These are phyloP conservation scores for Botryobasidium botryosum DNA, from an alignment of 768 basidiomycete species.

Conservation along the genomic window DNA sequence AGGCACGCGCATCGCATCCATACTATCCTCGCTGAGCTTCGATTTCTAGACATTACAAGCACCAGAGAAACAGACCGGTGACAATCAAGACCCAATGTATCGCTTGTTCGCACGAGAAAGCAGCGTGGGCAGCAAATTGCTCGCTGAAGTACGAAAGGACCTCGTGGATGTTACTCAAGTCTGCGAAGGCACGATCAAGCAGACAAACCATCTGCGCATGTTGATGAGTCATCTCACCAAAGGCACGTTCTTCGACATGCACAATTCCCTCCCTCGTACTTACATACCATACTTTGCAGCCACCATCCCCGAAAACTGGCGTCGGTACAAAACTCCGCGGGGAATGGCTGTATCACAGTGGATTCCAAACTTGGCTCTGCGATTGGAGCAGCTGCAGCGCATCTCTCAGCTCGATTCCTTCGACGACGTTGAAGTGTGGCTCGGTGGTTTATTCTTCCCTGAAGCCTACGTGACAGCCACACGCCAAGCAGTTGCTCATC, in stretches of 20 bases:
- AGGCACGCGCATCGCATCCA: conserved; percentile 14
- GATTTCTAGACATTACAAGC: conserved; percentile 41
- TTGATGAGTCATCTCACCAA: conserved; percentile 82
- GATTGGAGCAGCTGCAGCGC: conserved; percentile 65
- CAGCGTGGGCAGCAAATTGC: conserved; percentile 57
- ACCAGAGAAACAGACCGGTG: conserved; percentile 44
- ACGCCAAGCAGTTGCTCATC: conserved; percentile 86
- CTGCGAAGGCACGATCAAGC: conserved; percentile 75
- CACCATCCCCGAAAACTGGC: conserved; percentile 78
- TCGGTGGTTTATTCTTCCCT: conserved; percentile 91
- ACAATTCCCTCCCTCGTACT: background rate
- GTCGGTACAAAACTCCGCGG: conserved; percentile 72
- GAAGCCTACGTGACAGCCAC: conserved; percentile 94
- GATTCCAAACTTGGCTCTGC: conserved; percentile 65
- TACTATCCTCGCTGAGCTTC: background rate
- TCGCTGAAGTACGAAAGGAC: conserved; percentile 67
- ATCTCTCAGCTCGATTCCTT: conserved; percentile 49
- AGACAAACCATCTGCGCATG: conserved; percentile 88
- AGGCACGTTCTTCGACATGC: conserved; percentile 31
- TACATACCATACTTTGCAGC: conserved; percentile 30
- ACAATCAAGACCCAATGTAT: conserved; percentile 69
- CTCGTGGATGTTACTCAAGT: conserved; percentile 67
- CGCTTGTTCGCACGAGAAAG: conserved; percentile 82
- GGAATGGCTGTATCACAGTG: conserved; percentile 70
- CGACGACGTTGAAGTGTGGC: conserved; percentile 66